phyloP scores from a whole-genome alignment of 2,329 filamentous ascomycete genomes.

The Cylindrodendrum hubeiense region DNA sequence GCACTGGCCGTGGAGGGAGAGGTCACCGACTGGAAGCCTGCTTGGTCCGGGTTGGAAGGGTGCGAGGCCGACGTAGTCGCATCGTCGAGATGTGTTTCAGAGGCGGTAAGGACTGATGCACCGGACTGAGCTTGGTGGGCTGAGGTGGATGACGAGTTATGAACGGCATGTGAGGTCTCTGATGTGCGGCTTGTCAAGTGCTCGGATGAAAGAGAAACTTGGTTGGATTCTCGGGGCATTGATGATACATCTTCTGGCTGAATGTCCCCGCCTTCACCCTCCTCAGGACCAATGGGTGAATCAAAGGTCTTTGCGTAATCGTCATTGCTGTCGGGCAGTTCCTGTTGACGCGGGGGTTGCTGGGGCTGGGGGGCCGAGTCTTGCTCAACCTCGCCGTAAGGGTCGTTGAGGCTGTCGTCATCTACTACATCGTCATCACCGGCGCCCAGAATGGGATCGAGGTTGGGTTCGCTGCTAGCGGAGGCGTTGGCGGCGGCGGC shows the following conservation, averaged over 20 bases:
- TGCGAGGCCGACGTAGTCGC: slow-evolving; percentile 37
- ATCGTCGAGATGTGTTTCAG: slow-evolving; percentile 43
- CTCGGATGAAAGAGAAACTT: slow-evolving; percentile 55
- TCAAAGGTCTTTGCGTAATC: slow-evolving; percentile 66
- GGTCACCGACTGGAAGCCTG: slow-evolving; percentile 15
- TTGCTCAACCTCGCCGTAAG: slow-evolving; percentile 57
- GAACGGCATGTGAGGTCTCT: slow-evolving; percentile 47
- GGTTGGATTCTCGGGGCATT: slow-evolving; percentile 57
- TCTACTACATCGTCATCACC: slow-evolving; percentile 56
- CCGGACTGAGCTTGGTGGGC: slow-evolving; percentile 40
- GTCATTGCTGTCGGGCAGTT: slow-evolving; percentile 55
- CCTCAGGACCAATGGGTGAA: slow-evolving; percentile 56
- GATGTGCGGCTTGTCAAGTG: slow-evolving; percentile 50
- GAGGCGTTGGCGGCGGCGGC: slow-evolving; percentile 46
- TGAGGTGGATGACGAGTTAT: slow-evolving; percentile 46
- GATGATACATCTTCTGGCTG: slow-evolving; percentile 59
- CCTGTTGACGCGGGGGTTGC: slow-evolving; percentile 44
- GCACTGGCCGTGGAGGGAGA: slow-evolving; percentile 45
- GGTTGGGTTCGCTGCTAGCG: slow-evolving; percentile 46
- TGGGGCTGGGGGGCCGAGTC: slow-evolving; percentile 43
- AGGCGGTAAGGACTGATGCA: slow-evolving; percentile 42
- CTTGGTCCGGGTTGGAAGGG: slow-evolving; percentile 37
- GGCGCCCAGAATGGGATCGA: slow-evolving; percentile 49
- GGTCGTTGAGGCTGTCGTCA: slow-evolving; percentile 62
- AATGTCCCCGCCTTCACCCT: slow-evolving; percentile 52